phyloP scores from a whole-genome alignment of 2,329 filamentous ascomycete species.

The Aspergillus vadensis region DNA sequence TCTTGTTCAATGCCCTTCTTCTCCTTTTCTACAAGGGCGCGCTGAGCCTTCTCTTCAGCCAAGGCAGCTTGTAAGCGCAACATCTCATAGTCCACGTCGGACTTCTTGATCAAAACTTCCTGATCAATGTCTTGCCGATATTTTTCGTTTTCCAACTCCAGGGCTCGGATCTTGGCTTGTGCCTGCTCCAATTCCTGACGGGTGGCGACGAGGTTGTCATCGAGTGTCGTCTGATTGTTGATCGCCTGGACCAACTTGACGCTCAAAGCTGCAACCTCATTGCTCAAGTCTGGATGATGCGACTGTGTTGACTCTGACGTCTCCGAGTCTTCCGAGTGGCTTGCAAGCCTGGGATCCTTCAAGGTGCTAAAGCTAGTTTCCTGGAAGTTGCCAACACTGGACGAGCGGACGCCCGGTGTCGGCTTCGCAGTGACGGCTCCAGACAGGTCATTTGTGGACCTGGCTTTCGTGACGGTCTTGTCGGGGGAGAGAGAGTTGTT shows the following conservation, averaged over 20 bases:
- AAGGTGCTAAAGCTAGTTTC: slow-evolving; percentile 51
- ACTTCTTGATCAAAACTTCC: slow-evolving; percentile 74
- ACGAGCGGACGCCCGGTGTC: slow-evolving; percentile 24
- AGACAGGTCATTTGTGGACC: slow-evolving; percentile 47
- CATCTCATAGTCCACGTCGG: slow-evolving; percentile 73
- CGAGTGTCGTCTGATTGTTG: slow-evolving; percentile 89
- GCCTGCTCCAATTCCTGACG: slow-evolving; percentile 80
- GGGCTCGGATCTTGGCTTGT: slow-evolving; percentile 64
- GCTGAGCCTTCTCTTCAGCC: slow-evolving; percentile 66
- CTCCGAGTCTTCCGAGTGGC: slow-evolving; percentile 39
- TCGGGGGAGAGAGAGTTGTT: slow-evolving; percentile 38
- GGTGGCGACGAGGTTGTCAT: slow-evolving; percentile 81
- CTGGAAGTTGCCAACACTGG: slow-evolving; percentile 34
- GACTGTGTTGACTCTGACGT: slow-evolving; percentile 34
- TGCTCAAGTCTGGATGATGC: slow-evolving; percentile 62
- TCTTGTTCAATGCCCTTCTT: slow-evolving; percentile 92
- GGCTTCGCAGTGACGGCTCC: slow-evolving; percentile 36
- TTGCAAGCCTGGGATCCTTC: slow-evolving; percentile 45
- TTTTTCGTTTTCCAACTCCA: slow-evolving; percentile 71
- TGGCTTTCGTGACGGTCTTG: slow-evolving; percentile 46
- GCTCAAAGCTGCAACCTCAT: slow-evolving; percentile 85
- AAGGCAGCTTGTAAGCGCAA: slow-evolving; percentile 59
- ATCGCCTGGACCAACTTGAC: slow-evolving; percentile 97
- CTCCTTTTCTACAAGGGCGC: slow-evolving; percentile 69
- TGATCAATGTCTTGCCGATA: slow-evolving; percentile 69